Evolutionary conservation across 2,329 filamentous ascomycete genomes (phyloP), one percentile per base, ranked within the genome.

Genomic region (Hortaea sp.): DNA sequence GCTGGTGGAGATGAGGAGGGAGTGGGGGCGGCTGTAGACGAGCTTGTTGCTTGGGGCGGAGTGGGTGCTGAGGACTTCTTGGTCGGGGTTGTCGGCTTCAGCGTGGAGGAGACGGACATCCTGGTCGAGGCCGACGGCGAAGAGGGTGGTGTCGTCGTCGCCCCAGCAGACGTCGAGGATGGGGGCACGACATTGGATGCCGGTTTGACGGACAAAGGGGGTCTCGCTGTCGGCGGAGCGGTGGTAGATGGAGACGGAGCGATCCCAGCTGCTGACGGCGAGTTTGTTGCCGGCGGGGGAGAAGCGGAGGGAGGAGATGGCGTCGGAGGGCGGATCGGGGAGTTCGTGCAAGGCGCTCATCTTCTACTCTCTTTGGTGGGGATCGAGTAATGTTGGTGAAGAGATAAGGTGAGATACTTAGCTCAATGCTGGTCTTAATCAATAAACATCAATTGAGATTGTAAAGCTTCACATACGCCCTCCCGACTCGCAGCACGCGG

Each of bases 221-320:
- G 77, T 62, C 94, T 29, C 13, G 32, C 41, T 41, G 27, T 51
- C 47, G 28, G 38, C 41, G 40, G 32, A 20, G 5, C 43, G 42
- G 4, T 9, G 32, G 73, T 97, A 97, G 44, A 90, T 75, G 67
- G 95, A 94, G 46, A 94, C 80, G 64, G 87, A 80, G 67, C 82
- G 87, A 69, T 97, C 90, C 92, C 92, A 98, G 46, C 88, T 95
- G 7, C 89, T 84, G 57, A 90, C 89, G n/a, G 94, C 78, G 34
- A 98, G 76, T 57, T 82, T 84, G 45, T 75, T 79, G 3, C 82
- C 76, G n/a, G 82, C 80, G 32, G 88, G 85, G 54, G 89, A 87
- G 74, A 94, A 98, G 61, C 81, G 81, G 60, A 97, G 73, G 27
- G 88, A 76, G 41, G 90, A 94, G 59, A 97, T 84, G 58, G 85